Evolutionary conservation across 139 green algal genomes (phyloP), one percentile per base, ranked within the genome.

Genomic region (Chlamydomonas sp.): DNA sequence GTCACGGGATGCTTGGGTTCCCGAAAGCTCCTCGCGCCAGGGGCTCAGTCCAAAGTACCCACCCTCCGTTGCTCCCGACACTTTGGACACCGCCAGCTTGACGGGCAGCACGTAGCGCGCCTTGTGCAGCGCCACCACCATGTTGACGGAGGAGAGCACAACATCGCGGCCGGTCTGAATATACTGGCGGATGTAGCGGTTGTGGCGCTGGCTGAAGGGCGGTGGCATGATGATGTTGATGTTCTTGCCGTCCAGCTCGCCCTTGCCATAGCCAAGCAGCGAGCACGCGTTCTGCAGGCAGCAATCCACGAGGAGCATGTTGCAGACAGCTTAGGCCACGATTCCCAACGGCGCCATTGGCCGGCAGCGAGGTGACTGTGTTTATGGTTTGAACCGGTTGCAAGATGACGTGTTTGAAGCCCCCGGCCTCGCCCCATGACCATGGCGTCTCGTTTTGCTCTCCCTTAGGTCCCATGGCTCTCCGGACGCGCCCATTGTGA

Each of bases 71-170:
- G 86, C 49, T 9, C 76, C 71, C 68, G 76, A 78, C 63, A 86
- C 86, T 66, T 90, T 90, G 1, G 84, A 92, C 20, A 94, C 89
- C 10, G n/a, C 60, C 17, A 94, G 79, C 7, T 17, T 79, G 10
- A 93, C 59, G 3, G 85, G 85, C 5, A 88, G 63, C 73, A 88
- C 83, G 83, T 88, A 88, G 16, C 83, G 73, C 8, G 49, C 73
- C 83, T 82, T 81, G 62, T 88, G 84, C 63, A 88, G 84, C 75
- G 84, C 84, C 64, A 83, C 76, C 20, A 85, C 71, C 0, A 57
- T 85, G 90, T 93, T 86, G 12, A 87, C 83, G 61, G 73, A 76
- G 49, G 16, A 62, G 57, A 96, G 89, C 74, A 94, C 88, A 17
- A 85, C 81, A 60, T 88, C 69, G 49, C 90, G 63, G 10, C 90